Evolutionary conservation across 2,329 filamentous ascomycete genomes (phyloP).

Genomic region (Cryoendolithus antarcticus): DNA sequence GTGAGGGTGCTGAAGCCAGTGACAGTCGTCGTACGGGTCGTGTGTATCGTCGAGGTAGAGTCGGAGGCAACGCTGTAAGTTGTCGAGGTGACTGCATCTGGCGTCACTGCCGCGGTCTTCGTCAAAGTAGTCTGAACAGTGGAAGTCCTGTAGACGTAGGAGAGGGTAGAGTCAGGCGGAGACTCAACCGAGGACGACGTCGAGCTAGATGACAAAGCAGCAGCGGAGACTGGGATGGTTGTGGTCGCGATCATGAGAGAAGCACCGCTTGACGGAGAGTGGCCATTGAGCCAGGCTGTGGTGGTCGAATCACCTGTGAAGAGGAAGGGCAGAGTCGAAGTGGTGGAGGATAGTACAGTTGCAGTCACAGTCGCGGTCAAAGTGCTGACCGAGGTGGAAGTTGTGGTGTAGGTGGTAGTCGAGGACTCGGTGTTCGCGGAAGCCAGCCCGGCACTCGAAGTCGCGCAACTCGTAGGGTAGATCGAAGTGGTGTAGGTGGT

Average conservation of each 20-base stretch:
- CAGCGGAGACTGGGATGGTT: constrained; percentile 10
- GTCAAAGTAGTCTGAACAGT: constrained; percentile 3
- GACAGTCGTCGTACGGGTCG: constrained; percentile 17
- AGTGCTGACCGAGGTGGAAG: constrained; percentile 6
- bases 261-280: constrained; percentile 14
- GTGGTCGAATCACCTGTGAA: constrained; percentile 11
- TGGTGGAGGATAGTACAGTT: constrained; percentile 4
- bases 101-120: constrained; percentile 7
- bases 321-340: constrained; percentile 4
- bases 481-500: constrained; percentile 6
- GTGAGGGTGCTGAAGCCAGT: constrained; percentile 5
- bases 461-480: constrained; percentile 3
- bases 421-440: background rate
- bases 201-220: constrained; percentile 5
- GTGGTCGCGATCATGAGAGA: constrained; percentile 13
- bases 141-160: constrained; percentile 3
- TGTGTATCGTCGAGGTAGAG: constrained; percentile 16
- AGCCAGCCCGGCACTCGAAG: background rate
- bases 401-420: constrained; percentile 9
- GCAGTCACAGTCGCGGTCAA: constrained; percentile 10
- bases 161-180: constrained; percentile 1
- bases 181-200: background rate
- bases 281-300: constrained; percentile 17
- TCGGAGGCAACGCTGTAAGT: constrained; percentile 13
- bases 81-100: constrained; percentile 17